Base-by-base conservation (phyloP, 192 early-diverging fungal species). In the Gaertneriomyces semiglobifer region DNA sequence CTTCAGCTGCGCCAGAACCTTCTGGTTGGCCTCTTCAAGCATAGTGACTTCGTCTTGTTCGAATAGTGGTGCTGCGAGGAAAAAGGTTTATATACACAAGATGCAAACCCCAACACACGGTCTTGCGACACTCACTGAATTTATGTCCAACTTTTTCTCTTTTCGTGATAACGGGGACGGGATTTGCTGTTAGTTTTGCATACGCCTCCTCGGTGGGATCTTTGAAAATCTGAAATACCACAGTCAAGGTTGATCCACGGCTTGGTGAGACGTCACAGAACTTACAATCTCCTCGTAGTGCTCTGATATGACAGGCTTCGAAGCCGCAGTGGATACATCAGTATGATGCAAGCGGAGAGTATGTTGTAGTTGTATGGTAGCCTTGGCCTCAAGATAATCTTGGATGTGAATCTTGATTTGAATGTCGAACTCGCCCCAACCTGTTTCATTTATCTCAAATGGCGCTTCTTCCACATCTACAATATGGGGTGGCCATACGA, bases 391-490 rank as follows among this genome's bases (percentile, higher is more conserved):
- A 43, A 87, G 77, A 10, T 77, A 69, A 39, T 90, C 86, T 14
- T 85, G 81, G 69, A 98, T 93, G 64, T 88, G 87, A 41, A 99
- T 85, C 70, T 93, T 94, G 62, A 98, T 97, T 25, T 87, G 80
- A 56, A 99, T 92, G 60, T 98, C 94, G 76, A 99, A 99, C 78
- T 99, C 94, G 67, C 97, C 97, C 97, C 97, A 99, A 41, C 97
- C 97, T 11, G 97, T 93, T 73, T 99, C 97, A 39, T 85, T 80
- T 33, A 98, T 88, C 74, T 95, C 93, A 65, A 90, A 98, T 6
- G 95, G 95, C 40, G 87, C 89, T 41, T 88, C 76, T 60, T 93
- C 92, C 16, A 92, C 72, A 20, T 81, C 86, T 90, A 70, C 38
- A 6, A 57, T n/a, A n/a, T n/a, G n/a, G n/a, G n/a, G n/a, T 56